Percentiles rank a stretch among this genome's conserved stretches.
These are phyloP conservation scores for Cyberlindnera misumaiensis DNA, from an alignment of 805 yeast genomes.

Conservation along the genomic window DNA sequence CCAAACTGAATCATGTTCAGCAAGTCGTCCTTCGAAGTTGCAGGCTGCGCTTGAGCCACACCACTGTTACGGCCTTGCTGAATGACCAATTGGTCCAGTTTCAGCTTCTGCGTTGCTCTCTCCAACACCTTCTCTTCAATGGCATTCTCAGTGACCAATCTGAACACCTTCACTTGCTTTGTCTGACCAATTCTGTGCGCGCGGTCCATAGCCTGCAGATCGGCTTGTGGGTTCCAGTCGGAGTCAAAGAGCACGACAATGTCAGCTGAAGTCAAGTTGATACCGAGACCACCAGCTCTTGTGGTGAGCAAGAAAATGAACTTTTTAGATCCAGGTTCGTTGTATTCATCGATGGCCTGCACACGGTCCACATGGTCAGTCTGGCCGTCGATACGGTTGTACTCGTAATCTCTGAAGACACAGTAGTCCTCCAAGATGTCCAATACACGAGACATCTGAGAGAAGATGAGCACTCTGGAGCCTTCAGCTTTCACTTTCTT, in stretches of 20 bases:
- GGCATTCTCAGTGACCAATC: constrained; percentile 75
- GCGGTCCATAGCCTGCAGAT: constrained; percentile 84
- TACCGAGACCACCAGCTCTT: constrained; percentile 88
- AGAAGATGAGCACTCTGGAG: constrained; percentile 69
- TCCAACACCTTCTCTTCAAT: constrained; percentile 79
- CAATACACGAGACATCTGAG: constrained; percentile 78
- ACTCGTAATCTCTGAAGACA: constrained; percentile 57
- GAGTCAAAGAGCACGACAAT: constrained; percentile 70
- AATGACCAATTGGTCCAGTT: constrained; percentile 75
- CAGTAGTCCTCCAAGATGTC: constrained; percentile 80
- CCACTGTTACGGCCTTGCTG: constrained; percentile 56
- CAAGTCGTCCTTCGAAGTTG: constrained; percentile 60
- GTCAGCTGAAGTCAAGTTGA: constrained; percentile 76
- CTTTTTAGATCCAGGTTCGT: constrained; percentile 64
- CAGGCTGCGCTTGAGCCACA: constrained; percentile 22
- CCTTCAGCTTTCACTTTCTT: constrained; percentile 60
- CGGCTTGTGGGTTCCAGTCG: constrained; percentile 89
- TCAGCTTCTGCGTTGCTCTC: constrained; percentile 72
- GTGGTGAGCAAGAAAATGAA: constrained; percentile 74
- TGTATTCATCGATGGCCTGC: constrained; percentile 70
- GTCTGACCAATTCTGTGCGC: constrained; percentile 87
- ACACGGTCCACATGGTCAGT: constrained; percentile 76
- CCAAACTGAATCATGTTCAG: constrained; percentile 81
- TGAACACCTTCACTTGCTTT: constrained; percentile 72
- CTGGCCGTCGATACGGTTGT: constrained; percentile 79